These are phyloP conservation scores for Iris pallida DNA, from an alignment of 116 monocot species.

Conservation along the genomic window DNA sequence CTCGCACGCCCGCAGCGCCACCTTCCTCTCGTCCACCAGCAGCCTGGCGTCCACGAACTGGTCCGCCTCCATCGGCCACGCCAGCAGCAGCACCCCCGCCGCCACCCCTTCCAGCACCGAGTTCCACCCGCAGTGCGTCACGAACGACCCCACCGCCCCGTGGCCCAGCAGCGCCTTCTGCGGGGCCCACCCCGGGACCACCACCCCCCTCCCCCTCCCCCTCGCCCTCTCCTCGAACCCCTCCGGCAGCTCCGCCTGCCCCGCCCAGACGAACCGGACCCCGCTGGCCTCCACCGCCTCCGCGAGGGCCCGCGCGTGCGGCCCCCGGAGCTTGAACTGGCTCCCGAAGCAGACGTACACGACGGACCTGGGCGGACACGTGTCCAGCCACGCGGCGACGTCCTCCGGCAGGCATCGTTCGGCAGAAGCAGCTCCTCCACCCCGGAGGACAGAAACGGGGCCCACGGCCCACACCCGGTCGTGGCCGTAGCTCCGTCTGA, in stretches of 20 bases:
- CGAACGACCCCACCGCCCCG: constrained; percentile 23
- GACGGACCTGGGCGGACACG: constrained; percentile 29
- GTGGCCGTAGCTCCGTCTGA: constrained; percentile 16
- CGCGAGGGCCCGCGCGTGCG: constrained; percentile 10
- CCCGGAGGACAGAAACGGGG: constrained; percentile 6
- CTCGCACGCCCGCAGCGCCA: constrained; percentile 8
- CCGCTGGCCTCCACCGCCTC: constrained; percentile 24
- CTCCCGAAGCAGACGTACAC: constrained; percentile 43
- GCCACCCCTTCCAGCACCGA: constrained; percentile 24
- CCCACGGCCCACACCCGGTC: constrained; percentile 30
- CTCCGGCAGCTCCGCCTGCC: background rate
- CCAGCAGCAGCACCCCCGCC: constrained; percentile 11
- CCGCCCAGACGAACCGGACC: constrained; percentile 31
- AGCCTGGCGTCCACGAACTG: constrained; percentile 23
- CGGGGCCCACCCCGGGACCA: constrained; percentile 35
- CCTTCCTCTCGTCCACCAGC: constrained; percentile 14
- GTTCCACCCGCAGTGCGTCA: constrained; percentile 57
- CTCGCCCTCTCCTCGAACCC: constrained; percentile 11
- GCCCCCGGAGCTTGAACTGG: constrained; percentile 15
- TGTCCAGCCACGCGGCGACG: constrained; percentile 16
- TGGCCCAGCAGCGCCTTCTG: constrained; percentile 21
- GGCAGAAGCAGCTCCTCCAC: background rate
- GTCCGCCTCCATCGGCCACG: constrained; percentile 24
- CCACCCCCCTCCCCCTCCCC: constrained; percentile 12
- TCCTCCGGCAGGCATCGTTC: background rate